Conservation (phyloP, 75 land plant species). For the Pseudotsuga menziesii region DNA sequence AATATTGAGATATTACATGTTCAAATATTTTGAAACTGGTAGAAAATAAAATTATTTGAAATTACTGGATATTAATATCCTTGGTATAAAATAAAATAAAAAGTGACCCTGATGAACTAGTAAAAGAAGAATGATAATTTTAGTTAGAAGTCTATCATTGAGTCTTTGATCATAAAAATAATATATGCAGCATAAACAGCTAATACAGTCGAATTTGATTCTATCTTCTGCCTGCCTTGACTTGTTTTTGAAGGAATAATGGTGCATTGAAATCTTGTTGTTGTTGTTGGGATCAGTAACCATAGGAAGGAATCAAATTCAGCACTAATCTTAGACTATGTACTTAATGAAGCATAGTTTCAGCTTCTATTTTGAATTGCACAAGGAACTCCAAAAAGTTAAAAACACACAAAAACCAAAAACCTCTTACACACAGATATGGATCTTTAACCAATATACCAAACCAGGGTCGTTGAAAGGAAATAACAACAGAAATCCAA, state of each 20-base stretch:
- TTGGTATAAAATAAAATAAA: conserved; percentile 4
- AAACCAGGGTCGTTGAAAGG: background rate
- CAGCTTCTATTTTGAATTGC: too few relatives aligned
- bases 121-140: too few relatives aligned
- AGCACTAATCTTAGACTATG: background rate
- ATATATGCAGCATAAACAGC: background rate
- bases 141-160: too few relatives aligned
- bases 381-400: too few relatives aligned
- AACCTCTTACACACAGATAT: too few relatives aligned
- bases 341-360: too few relatives aligned
- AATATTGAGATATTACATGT: background rate
- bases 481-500: background rate
- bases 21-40: background rate
- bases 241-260: background rate
- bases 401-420: too few relatives aligned
- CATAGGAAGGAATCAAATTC: background rate
- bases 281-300: background rate
- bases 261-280: background rate
- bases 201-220: background rate
- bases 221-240: background rate
- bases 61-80: background rate
- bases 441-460: too few relatives aligned
- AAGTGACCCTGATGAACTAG: background rate
- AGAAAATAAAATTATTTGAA: background rate
- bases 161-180: too few relatives aligned